These are phyloP conservation scores for Euphorbia lathyris DNA, from an alignment of 345 rosid genomes.

Conservation along the genomic window DNA sequence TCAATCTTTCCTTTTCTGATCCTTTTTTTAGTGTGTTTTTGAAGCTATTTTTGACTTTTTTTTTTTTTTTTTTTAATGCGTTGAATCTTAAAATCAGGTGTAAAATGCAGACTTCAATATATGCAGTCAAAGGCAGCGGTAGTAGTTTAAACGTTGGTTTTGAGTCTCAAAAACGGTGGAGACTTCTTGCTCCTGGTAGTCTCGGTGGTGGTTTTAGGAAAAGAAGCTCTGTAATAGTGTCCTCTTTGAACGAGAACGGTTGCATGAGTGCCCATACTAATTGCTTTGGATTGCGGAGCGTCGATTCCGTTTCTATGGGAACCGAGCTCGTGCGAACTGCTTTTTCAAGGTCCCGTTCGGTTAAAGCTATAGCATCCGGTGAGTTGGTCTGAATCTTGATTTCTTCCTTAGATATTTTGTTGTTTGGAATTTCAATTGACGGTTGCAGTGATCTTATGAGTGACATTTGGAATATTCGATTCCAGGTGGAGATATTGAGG, in stretches of 20 bases:
- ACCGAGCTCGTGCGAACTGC: conserved; percentile 57
- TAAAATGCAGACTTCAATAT: conserved; percentile 55
- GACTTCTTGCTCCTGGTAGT: conserved; percentile 3
- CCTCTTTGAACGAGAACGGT: conserved; percentile 20
- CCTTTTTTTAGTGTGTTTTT: not conserved
- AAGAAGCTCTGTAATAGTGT: conserved; percentile 8
- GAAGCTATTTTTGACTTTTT: conserved; percentile 9
- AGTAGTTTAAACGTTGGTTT: conserved; percentile 29
- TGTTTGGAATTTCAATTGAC: not conserved
- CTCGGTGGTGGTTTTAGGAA: conserved; percentile 16
- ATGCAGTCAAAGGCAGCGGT: conserved; percentile 31
- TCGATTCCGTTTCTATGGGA: conserved; percentile 46
- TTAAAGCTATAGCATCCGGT: conserved; percentile 74
- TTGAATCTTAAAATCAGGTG: conserved; percentile 22
- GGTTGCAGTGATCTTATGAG: not conserved
- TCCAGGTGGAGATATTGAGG: conserved; percentile 72
- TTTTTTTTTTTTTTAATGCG: not conserved
- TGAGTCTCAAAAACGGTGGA: conserved; percentile 35
- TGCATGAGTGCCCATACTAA: conserved; percentile 24
- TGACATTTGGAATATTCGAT: conserved; percentile 14
- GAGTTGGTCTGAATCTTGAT: conserved; percentile 16
- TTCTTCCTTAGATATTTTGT: not conserved
- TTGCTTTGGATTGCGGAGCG: conserved; percentile 35
- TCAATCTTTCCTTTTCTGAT: not conserved
- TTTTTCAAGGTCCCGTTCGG: conserved; percentile 37